Evolutionary conservation across 805 yeast species (phyloP).

Genomic region (Trichomonascus vanleenenianus): DNA sequence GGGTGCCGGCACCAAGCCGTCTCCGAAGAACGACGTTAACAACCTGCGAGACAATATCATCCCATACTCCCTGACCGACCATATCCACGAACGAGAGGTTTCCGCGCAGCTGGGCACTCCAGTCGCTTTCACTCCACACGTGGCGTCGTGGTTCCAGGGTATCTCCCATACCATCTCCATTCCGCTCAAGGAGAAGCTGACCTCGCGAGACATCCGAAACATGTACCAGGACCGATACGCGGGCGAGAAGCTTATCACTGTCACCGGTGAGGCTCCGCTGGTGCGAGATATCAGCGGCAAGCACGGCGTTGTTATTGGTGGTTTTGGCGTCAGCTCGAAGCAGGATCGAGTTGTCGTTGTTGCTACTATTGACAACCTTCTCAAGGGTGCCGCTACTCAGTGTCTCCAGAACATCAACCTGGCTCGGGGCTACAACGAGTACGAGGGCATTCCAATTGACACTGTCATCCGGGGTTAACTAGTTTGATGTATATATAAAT

Average conservation of each 20-base stretch:
- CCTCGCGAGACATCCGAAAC: constrained; percentile 76
- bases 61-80: constrained; percentile 94
- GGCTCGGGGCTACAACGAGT: constrained; percentile 84
- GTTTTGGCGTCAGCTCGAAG: constrained; percentile 84
- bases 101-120: constrained; percentile 67
- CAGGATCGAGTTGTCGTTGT: constrained; percentile 89
- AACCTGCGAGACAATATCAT: constrained; percentile 74
- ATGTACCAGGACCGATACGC: constrained; percentile 82
- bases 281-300: constrained; percentile 88
- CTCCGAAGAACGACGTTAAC: constrained; percentile 84
- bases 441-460: constrained; percentile 78
- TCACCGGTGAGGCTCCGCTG: constrained; percentile 87
- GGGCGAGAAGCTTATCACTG: constrained; percentile 76
- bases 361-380: constrained; percentile 89
- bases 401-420: constrained; percentile 94
- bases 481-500: neutral
- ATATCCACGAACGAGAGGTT: constrained; percentile 92
- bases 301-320: constrained; percentile 93
- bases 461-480: constrained; percentile 17
- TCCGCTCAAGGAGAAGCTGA: constrained; percentile 60
- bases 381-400: constrained; percentile 98
- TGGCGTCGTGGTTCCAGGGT: constrained; percentile 99
- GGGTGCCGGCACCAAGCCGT: constrained; percentile 99
- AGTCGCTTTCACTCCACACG: constrained; percentile 93
- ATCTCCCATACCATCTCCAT: constrained; percentile 86